Percentiles rank a stretch among this genome's conserved stretches.
These are phyloP conservation scores for Silene coronaria DNA, from an alignment of 179 eudicot genomes.

Conservation along the genomic window DNA sequence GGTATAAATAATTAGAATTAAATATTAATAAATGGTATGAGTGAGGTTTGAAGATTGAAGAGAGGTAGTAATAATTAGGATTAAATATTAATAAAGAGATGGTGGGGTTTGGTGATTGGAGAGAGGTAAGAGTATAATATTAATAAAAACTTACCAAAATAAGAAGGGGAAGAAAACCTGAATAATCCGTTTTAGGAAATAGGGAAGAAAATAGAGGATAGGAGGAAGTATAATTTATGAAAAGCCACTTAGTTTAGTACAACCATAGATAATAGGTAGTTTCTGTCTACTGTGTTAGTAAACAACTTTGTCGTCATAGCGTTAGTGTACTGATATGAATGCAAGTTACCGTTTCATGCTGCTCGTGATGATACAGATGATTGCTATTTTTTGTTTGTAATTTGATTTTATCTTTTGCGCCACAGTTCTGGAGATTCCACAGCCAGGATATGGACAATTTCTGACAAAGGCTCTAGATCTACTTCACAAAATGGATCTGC, in stretches of 20 bases:
- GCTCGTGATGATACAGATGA: neutral
- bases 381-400: neutral
- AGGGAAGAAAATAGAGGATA: too few species aligned
- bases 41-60: too few species aligned
- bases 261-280: neutral
- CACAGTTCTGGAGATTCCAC: conserved; percentile 94
- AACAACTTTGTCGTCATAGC: neutral
- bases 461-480: conserved; percentile 38
- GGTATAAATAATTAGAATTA: too few species aligned
- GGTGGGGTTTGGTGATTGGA: too few species aligned
- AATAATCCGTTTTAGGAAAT: too few species aligned
- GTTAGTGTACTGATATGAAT: neutral
- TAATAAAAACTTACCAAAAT: too few species aligned
- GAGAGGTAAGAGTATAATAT: too few species aligned
- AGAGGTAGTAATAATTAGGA: too few species aligned
- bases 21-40: too few species aligned
- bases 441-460: conserved; percentile 82
- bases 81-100: too few species aligned
- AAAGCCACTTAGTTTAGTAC: neutral
- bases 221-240: too few species aligned
- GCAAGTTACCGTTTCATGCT: neutral
- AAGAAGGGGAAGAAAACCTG: too few species aligned
- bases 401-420: conserved; percentile 7
- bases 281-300: neutral
- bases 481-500: conserved; percentile 36